These are phyloP conservation scores for Ilex aquifolium DNA, from an alignment of 257 asterid species.

Conservation along the genomic window DNA sequence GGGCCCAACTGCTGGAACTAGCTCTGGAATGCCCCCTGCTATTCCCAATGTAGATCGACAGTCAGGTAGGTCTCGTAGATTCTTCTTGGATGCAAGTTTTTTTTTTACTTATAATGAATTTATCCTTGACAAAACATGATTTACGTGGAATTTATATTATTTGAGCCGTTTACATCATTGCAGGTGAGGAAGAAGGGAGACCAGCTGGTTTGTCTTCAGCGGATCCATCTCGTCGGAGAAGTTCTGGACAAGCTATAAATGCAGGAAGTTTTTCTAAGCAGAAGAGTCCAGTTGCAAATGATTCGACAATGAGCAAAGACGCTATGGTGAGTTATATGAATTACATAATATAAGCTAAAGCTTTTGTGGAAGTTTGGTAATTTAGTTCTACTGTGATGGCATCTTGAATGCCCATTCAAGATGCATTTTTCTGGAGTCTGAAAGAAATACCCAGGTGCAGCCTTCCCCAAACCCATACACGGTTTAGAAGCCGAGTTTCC, in stretches of 20 bases:
- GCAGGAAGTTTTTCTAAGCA: conserved; percentile 54
- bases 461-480: too few species aligned
- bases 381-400: too few species aligned
- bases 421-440: too few species aligned
- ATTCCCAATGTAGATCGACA: conserved; percentile 64
- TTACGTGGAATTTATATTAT: background rate
- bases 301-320: conserved; percentile 62
- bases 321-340: conserved; percentile 52
- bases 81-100: background rate
- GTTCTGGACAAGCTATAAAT: conserved; percentile 53
- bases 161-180: conserved; percentile 8
- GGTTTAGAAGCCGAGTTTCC: too few species aligned
- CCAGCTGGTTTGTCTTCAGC: conserved; percentile 60
- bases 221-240: conserved; percentile 67
- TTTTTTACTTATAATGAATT: too few species aligned
- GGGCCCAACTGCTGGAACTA: conserved; percentile 78
- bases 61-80: conserved; percentile 40
- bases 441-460: too few species aligned
- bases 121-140: too few species aligned
- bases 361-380: background rate
- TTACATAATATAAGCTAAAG: conserved; percentile 4
- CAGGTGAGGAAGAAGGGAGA: conserved; percentile 78
- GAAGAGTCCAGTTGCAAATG: conserved; percentile 71
- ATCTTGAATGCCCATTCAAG: too few species aligned
- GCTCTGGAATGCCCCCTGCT: conserved; percentile 85